Conservation (phyloP, 495 filamentous ascomycete species). For the Talaromyces adpressus region DNA sequence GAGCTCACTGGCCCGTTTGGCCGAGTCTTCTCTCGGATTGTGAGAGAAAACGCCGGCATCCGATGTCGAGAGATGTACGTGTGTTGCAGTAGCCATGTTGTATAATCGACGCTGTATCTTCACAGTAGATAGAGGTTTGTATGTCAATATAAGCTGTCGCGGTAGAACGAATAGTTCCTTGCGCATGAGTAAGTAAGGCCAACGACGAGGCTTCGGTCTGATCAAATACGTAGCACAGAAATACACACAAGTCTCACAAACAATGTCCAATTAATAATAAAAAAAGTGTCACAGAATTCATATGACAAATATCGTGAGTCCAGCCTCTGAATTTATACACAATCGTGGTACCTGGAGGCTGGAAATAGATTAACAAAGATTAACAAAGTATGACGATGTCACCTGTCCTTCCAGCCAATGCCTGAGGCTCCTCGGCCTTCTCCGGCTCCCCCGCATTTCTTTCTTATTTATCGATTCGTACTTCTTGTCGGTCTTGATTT, state of each 20-base stretch:
- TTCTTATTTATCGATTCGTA: neutral
- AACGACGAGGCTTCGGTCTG: neutral
- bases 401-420: neutral
- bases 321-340: neutral
- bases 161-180: neutral
- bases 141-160: neutral
- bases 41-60: conserved; percentile 53
- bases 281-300: neutral
- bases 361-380: neutral
- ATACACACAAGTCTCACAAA: neutral
- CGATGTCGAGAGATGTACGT: conserved; percentile 47
- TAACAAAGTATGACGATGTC: neutral
- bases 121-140: neutral
- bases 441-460: neutral
- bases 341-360: neutral
- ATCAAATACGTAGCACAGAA: neutral
- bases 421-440: neutral
- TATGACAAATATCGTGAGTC: neutral
- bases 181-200: neutral
- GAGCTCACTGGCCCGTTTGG: conserved; percentile 53
- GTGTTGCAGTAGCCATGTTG: conserved; percentile 58
- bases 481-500: neutral
- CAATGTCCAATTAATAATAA: neutral
- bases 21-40: conserved; percentile 47
- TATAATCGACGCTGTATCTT: neutral